Percentiles rank a stretch among this genome's conserved stretches.
These are phyloP conservation scores for Cladosporium sp. DNA, from an alignment of 2,329 filamentous ascomycete genomes.

Conservation along the genomic window DNA sequence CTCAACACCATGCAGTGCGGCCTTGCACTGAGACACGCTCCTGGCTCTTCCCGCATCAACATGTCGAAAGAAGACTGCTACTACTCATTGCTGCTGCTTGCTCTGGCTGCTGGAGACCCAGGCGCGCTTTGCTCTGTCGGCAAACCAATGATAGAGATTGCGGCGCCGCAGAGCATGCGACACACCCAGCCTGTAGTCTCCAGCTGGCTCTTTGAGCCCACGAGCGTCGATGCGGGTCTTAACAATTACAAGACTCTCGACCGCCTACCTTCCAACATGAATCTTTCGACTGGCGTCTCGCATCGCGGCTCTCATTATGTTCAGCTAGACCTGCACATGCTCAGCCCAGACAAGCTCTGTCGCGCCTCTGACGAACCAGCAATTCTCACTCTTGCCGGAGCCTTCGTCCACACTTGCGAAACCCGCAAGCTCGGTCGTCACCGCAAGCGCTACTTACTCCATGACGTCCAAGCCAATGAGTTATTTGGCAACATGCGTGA, in stretches of 20 bases:
- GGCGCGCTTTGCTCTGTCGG: conserved; percentile 37
- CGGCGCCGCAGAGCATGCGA: conserved; percentile 1
- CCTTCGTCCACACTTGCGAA: conserved; percentile 33
- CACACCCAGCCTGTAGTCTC: conserved; percentile 9
- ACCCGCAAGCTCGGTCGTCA: conserved; percentile 27
- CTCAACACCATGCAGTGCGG: conserved; percentile 39
- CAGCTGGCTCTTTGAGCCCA: conserved; percentile 30
- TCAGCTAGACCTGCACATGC: conserved; percentile 38
- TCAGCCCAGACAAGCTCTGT: conserved; percentile 31
- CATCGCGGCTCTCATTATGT: conserved; percentile 37
- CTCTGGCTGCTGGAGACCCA: conserved; percentile 39
- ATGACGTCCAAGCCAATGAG: conserved; percentile 28
- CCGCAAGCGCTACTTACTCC: conserved; percentile 29
- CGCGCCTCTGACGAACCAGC: conserved; percentile 26
- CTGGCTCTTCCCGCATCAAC: conserved; percentile 21
- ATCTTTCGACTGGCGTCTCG: conserved; percentile 23
- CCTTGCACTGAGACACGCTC: conserved; percentile 30
- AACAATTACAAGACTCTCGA: conserved; percentile 32
- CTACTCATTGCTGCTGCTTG: conserved; percentile 37
- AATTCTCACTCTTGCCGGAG: conserved; percentile 27
- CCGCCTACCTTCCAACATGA: conserved; percentile 19
- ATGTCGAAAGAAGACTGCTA: conserved; percentile 38
- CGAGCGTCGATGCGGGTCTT: conserved; percentile 30
- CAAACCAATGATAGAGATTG: conserved; percentile 23
- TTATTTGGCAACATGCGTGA: conserved; percentile 37